Base-by-base conservation (phyloP, 1,284 basidiomycete genomes). In the Schizophyllum amplum region DNA sequence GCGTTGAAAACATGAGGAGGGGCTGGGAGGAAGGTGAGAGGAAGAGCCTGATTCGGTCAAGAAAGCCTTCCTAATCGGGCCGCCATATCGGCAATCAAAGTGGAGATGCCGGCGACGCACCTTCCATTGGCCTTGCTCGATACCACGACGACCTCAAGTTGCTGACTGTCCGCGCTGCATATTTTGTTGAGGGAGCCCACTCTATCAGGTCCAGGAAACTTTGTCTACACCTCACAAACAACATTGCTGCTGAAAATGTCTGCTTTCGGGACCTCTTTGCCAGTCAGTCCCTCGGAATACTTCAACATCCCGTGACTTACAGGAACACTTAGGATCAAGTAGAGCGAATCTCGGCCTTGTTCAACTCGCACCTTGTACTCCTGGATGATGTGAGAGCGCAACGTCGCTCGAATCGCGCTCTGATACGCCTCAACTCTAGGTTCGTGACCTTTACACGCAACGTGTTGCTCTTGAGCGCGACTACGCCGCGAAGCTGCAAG, bases 391-490 rank as follows among this genome's bases (percentile, higher is more conserved):
- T 87, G 66, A 66, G 79, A 20, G 13, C 2, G 48, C 4, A 20
- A 22, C 20, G 20, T 50, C 5, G 22, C 24, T 13, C 2, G 13
- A 20, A 50, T 24, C 20, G 20, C 20, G 48, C 11, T 21, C 21
- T 50, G 13, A 24, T 11, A 50, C 51, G 49, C 23, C 55, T 24
- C n/a, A 46, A 49, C 48, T 26, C n/a, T 64, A 90, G 87, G 77
- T 86, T 55, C 81, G 87, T 55, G 87, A 91, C 52, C 66, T 91
- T 52, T 84, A 89, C 65, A 75, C 76, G 55, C 86, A 86, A 55
- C 77, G 84, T 48, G 81, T 74, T 17, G 76, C 74, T 13, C 72
- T 92, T 13, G 90, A 92, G 68, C 81, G 83, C 54, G 88, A 92
- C 65, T 91, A 90, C 66, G 85, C 87, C 1, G 66, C 71, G 20